Evolutionary conservation across 1,284 basidiomycete species (phyloP).

Genomic region (Cutaneotrichosporon sp.): DNA sequence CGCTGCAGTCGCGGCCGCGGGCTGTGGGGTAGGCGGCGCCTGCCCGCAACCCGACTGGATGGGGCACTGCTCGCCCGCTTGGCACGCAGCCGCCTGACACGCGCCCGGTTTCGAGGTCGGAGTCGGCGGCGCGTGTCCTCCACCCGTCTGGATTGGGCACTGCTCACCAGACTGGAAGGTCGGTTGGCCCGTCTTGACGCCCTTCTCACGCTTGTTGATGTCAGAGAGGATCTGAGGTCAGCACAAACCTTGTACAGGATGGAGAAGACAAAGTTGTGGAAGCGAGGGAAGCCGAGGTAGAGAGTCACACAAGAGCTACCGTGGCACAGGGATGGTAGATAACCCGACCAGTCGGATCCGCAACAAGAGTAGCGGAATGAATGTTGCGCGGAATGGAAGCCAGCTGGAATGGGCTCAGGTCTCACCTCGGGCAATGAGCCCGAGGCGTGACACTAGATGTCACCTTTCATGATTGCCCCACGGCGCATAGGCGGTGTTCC

Average conservation of each 20-base stretch:
- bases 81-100: background rate
- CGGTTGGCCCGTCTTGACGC: background rate
- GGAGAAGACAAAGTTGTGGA: background rate
- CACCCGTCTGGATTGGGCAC: constrained; percentile 4
- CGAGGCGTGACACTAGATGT: background rate
- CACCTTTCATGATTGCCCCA: background rate
- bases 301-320: no score
- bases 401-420: background rate
- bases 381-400: background rate
- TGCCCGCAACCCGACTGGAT: background rate
- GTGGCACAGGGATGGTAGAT: no score
- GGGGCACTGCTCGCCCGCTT: background rate
- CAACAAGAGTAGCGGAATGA: background rate
- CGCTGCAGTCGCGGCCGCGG: background rate
- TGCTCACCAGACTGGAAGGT: background rate
- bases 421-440: background rate
- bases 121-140: background rate
- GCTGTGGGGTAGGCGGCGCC: background rate
- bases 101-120: no score
- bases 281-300: background rate
- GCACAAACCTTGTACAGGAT: background rate
- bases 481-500: background rate
- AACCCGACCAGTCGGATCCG: background rate
- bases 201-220: constrained; percentile 25
- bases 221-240: constrained; percentile 29